Evolutionary conservation across 345 rosid genomes (phyloP).

Genomic region (Aquilaria sinensis): DNA sequence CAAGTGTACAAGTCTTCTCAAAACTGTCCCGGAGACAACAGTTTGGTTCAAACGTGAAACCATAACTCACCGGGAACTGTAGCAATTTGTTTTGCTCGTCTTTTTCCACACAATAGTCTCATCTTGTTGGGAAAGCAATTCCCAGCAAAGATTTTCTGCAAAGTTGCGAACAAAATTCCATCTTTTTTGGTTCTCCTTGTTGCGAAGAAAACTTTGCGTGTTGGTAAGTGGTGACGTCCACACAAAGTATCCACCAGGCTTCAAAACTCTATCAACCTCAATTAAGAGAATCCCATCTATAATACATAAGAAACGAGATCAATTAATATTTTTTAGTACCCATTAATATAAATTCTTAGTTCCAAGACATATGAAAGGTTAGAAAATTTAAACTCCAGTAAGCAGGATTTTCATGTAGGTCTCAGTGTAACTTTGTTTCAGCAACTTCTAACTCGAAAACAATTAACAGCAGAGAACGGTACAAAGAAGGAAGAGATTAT

Average conservation of each 20-base stretch:
- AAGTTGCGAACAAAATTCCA: constrained; percentile 72
- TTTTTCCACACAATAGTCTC: constrained; percentile 97
- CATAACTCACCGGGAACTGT: constrained; percentile 59
- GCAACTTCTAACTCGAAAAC: too few relatives aligned
- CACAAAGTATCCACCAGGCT: constrained; percentile 97
- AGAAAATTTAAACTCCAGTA: too few relatives aligned
- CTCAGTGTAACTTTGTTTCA: too few relatives aligned
- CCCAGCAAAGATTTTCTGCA: constrained; percentile 88
- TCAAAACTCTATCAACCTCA: constrained; percentile 87
- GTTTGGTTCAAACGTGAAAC: too few relatives aligned
- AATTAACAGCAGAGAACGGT: too few relatives aligned
- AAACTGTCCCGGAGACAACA: too few relatives aligned
- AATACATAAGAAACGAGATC: constrained; percentile 6
- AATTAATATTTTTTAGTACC: neutral
- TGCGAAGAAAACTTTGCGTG: constrained; percentile 44
- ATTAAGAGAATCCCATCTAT: constrained; percentile 80
- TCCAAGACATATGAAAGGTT: too few relatives aligned
- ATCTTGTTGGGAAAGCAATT: constrained; percentile 79
- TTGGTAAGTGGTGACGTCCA: constrained; percentile 95
- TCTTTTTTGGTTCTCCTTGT: constrained; percentile 56
- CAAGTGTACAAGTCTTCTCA: too few relatives aligned
- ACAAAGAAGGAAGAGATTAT: too few relatives aligned
- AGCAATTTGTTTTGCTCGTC: constrained; percentile 66
- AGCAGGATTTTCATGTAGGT: too few relatives aligned
- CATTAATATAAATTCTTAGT: too few relatives aligned